phyloP scores from a whole-genome alignment of 129 eudicot species.

The Lonicera japonica region DNA sequence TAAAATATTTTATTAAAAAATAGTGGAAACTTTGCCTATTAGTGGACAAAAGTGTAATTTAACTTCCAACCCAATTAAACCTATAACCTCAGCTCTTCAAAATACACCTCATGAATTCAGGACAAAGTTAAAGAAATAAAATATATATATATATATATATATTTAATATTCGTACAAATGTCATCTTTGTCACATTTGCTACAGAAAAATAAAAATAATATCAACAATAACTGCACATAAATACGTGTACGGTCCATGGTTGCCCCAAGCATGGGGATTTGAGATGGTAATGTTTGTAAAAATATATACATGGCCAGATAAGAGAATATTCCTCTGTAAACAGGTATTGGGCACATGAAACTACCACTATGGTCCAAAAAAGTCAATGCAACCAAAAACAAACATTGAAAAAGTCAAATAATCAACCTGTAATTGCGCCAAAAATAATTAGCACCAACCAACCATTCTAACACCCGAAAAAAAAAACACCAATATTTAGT shows the following conservation, averaged over 20 bases:
- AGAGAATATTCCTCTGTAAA: not conserved
- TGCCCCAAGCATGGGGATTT: not conserved
- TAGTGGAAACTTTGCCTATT: too few species aligned
- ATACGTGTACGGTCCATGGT: not conserved
- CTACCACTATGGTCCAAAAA: conserved; percentile 6
- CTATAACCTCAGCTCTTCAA: too few species aligned
- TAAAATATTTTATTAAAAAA: too few species aligned
- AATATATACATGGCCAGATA: not conserved
- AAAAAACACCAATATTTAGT: not conserved
- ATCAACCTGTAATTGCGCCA: conserved; percentile 22
- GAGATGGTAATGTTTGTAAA: not conserved
- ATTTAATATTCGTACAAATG: too few species aligned
- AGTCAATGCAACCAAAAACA: conserved; percentile 11
- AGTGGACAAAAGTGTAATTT: too few species aligned
- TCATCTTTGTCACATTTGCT: too few species aligned
- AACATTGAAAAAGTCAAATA: conserved; percentile 18
- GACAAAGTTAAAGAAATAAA: too few species aligned
- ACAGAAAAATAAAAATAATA: too few species aligned
- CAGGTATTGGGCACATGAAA: conserved; percentile 5
- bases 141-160: too few species aligned
- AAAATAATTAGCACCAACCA: conserved; percentile 18
- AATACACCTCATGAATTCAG: too few species aligned
- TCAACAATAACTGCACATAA: too few species aligned
- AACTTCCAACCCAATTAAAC: too few species aligned
- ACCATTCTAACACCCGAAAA: conserved; percentile 5